Evolutionary conservation across 805 yeast species (phyloP), one percentile per base, ranked within the genome.

Genomic region (Myxozyma vanderwaltii): DNA sequence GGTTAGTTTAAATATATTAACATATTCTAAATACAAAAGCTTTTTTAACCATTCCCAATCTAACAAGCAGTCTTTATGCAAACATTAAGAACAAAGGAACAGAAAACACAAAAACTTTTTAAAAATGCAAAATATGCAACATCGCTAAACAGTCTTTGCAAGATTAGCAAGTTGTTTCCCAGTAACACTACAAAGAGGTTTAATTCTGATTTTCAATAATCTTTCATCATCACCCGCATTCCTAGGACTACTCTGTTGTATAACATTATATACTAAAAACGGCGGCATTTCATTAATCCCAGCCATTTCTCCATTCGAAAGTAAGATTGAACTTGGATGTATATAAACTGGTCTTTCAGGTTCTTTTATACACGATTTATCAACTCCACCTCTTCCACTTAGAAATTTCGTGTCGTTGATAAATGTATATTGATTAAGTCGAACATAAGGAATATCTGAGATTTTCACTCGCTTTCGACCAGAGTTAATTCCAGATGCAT

Each of bases 111-210:
- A n/a, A n/a, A 17, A 7, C 7, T 17, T 8, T 38, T 17, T 15
- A 13, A 38, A 13, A 13, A 38, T 38, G 41, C 41, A 38, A 38
- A 13, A 41, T 17, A 44, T 21, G 10, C 35, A 13, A 12, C 33
- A 23, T 26, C 15, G 7, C 26, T 40, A 54, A 10, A 43, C 54
- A 6, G 54, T n/a, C 31, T 52, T 47, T 2, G 63, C 59, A 19
- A 94, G 79, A 64, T 88, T 89, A 7, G 92, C 82, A 52, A 94
- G 74, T 49, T 91, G 91, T 24, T 82, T 80, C 2, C 91, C 91
- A 4, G 82, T 75, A 39, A 91, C 81, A 57, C 89, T 92, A 33
- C 89, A 88, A 65, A 94, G 76, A 0, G 91, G 85, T 64, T 82
- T 83, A 82, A 94, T 81, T 67, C 96, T 79, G 2, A 81, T 71